Base-by-base conservation (phyloP, 441 rosid genomes). In the Populus hybrid region DNA sequence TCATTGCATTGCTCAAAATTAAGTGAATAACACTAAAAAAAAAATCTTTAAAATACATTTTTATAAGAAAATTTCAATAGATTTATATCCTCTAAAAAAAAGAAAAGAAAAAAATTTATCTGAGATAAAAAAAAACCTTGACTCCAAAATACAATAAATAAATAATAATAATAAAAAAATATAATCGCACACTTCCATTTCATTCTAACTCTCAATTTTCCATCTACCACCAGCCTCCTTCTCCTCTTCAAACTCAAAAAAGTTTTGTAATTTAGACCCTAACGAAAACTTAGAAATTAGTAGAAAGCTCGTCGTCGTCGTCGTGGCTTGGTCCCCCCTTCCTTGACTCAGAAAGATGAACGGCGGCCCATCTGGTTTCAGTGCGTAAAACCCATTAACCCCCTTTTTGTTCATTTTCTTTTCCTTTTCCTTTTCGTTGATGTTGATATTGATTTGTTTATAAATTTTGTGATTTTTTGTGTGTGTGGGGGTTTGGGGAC, bases 321-420 rank as follows among this genome's bases (percentile, higher is more conserved):
- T 21, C 1, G 65, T 21, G 26, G 65, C 65, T 9, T 61, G 26
- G 65, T 21, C 4, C 26, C 65, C 45, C 10, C 65, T 14, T 56
- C 63, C 12, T 56, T 56, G 65, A 61, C 65, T 23, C 28, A 21
- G 65, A 28, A 90, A 85, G 91, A 95, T 95, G 98, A 92, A 96
- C 93, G 98, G 98, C 85, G 99, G 99, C 81, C 98, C 97, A 36
- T 95, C 98, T 59, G 99, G 99, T 78, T 95, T 95, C 89, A 88
- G 99, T 95, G 79, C 80, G 97, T 87, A 66, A 12, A 40, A 7
- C 23, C 14, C 59, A 20, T 53, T 50, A 11, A 18, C 78, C 66
- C 45, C 65, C 69, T 64, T 72, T 28, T 50, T 53, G 24, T 20
- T 16, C 59, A 18, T 68, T 18, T 71, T 67, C 64, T 72, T 78